These are phyloP conservation scores for fission yeast (Schizosaccharomyces pombe) DNA, from an alignment of 805 yeast species.

Conservation along the genomic window DNA sequence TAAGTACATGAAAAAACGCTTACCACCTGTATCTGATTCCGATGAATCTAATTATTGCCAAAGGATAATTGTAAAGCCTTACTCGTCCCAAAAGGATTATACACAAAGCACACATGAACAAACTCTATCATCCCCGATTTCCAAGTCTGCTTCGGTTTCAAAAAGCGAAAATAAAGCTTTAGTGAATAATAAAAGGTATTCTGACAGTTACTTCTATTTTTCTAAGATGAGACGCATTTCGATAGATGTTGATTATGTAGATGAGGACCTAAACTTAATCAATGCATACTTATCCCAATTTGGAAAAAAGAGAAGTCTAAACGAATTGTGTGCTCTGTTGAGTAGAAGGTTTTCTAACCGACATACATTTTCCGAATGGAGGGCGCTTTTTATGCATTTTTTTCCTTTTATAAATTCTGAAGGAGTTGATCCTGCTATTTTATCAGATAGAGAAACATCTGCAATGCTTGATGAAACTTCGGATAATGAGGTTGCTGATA, in stretches of 20 bases:
- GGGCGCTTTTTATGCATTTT: not conserved
- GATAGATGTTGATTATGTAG: too few relatives aligned
- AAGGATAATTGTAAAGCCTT: not conserved
- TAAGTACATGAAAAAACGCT: not conserved
- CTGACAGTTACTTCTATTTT: too few relatives aligned
- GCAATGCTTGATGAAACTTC: not conserved
- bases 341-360: not conserved
- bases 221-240: too few relatives aligned
- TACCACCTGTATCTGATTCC: not conserved
- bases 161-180: too few relatives aligned
- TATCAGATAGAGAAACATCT: not conserved
- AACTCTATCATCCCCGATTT: too few relatives aligned
- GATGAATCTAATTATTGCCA: not conserved
- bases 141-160: too few relatives aligned
- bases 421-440: not conserved
- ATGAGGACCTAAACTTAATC: not conserved
- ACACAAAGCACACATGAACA: too few relatives aligned
- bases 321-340: not conserved
- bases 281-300: not conserved
- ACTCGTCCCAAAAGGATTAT: not conserved
- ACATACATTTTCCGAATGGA: not conserved
- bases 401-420: not conserved
- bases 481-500: not conserved
- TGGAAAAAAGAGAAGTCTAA: not conserved
- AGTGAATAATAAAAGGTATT: too few relatives aligned